phyloP scores from a whole-genome alignment of 1,284 basidiomycete genomes.

The Rhodotorula sp. region DNA sequence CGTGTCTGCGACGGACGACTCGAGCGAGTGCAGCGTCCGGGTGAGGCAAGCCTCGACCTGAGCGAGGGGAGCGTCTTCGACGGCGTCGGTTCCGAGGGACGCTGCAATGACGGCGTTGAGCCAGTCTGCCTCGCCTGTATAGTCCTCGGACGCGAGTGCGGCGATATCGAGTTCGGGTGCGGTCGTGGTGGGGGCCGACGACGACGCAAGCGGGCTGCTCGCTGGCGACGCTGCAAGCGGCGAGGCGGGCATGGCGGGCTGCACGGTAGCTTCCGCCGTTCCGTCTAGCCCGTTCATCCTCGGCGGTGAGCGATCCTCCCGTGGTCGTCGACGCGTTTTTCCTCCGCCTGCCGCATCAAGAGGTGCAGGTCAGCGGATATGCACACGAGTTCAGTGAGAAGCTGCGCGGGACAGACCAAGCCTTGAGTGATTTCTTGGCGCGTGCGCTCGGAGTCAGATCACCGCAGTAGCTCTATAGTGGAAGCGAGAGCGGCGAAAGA shows the following conservation, averaged over 20 bases:
- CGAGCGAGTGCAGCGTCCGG: slow-evolving; percentile 69
- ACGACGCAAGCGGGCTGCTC: not conserved
- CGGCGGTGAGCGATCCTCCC: not conserved
- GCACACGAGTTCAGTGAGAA: not conserved
- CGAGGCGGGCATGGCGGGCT: not conserved
- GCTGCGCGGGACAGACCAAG: not conserved
- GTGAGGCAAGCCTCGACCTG: slow-evolving; percentile 72
- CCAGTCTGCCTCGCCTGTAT: slow-evolving; percentile 35
- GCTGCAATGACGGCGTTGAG: slow-evolving; percentile 32
- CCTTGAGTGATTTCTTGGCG: too few species aligned
- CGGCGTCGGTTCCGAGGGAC: not conserved
- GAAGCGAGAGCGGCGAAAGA: not conserved
- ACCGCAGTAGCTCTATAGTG: not conserved
- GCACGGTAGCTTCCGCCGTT: not conserved
- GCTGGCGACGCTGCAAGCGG: not conserved
- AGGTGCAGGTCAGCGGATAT: not conserved
- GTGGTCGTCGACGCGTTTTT: not conserved
- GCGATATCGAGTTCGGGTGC: slow-evolving; percentile 20
- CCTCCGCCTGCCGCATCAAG: too few species aligned
- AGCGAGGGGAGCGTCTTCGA: slow-evolving; percentile 52
- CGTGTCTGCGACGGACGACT: slow-evolving; percentile 81
- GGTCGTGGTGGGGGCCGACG: slow-evolving; percentile 1
- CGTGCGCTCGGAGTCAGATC: too few species aligned
- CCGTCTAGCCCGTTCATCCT: not conserved
- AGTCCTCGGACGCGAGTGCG: slow-evolving; percentile 11